Evolutionary conservation across 176 grass and related monocot species (phyloP), one percentile per base, ranked within the genome.

Genomic region (Bolboschoenus planiculmis): DNA sequence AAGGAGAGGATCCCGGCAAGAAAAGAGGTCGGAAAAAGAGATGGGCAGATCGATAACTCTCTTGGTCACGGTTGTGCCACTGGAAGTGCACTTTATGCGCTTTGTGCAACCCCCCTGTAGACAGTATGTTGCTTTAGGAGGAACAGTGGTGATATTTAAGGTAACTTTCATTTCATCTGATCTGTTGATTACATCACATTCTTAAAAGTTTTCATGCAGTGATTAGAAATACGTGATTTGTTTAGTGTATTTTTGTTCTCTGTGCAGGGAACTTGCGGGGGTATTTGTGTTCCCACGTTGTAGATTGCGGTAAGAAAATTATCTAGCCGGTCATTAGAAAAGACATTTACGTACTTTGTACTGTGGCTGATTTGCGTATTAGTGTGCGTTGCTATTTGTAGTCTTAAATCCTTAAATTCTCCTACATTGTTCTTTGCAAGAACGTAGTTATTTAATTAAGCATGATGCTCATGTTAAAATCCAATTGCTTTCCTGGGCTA

Each of bases 1-100:
- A 93, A 82, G 2, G 89, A 95, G 16, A 91, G 83, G 84, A 90
- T 86, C 15, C 61, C 72, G 5, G 82, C 81, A 72, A 81, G 68
- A 64, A 83, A 87, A 63, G 82, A 85, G 18, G 79, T 61, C 23
- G 78, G 33, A 1, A 84, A 20, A 15, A 83, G 79, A 10, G 83
- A 91, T 16, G 89, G 33, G 8, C 80, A 30, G 10, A 84, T 81
- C 31, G 85, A 90, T 2, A 84, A 90, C 40, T 24, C 90, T 77
- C 84, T 90, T 40, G 91, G 88, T 60, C 80, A 54, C 15, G 48
- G 70, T 18, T 86, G 78, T 37, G 35, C 58, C 44, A 40, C 78
- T 50, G 74, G 89, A 0, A 37, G 73, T 20, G 71, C 87, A 36
- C 87, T 91, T 55, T 88, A 61, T 81, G 89, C 87, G 4, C 79